Evolutionary conservation across 1,284 basidiomycete species (phyloP), one percentile per base, ranked within the genome.

Genomic region (Gymnopus androsaceus): DNA sequence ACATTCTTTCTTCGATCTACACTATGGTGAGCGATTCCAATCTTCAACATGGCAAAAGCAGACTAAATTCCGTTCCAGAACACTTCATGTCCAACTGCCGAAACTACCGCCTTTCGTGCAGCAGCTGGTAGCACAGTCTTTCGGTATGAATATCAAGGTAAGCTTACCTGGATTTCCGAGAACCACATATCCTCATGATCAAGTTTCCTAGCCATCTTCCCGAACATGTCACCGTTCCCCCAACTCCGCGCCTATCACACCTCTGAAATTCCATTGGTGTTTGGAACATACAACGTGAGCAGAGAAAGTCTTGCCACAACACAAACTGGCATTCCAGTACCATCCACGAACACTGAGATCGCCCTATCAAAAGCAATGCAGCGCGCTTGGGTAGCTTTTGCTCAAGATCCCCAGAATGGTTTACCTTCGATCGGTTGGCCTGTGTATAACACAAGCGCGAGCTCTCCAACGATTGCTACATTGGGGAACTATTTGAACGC

Each of bases 111-210:
- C 23, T 25, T 17, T 25, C 40, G 40, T 5, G 21, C 19, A 7
- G 40, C 40, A 19, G 40, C 40, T 23, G 21, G 21, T 25, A 19
- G 40, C 4, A 19, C 21, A 3, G 40, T 42, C 6, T 42, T 42
- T 42, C n/a, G 40, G 4, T 42, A 42, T 25, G 40, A 42, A 42
- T 42, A 42, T 42, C 40, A 42, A 42, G 40, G 40, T 42, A 42
- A 7, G n/a, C n/a, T n/a, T n/a, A n/a, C n/a, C 17, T 25, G 17
- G 4, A 25, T 21, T 7, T 21, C 14, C 19, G 4, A 42, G 4
- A 7, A 4, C 40, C 7, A 9, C 14, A 17, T 9, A 21, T 21
- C 4, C 9, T 4, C 40, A 11, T 21, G 6, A 11, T 9, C 7
- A 21, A 9, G 8, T n/a, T n/a, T n/a, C n/a, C n/a, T n/a, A 42